These are phyloP conservation scores for Mallotus japonicus DNA, from an alignment of 441 rosid species.

Conservation along the genomic window DNA sequence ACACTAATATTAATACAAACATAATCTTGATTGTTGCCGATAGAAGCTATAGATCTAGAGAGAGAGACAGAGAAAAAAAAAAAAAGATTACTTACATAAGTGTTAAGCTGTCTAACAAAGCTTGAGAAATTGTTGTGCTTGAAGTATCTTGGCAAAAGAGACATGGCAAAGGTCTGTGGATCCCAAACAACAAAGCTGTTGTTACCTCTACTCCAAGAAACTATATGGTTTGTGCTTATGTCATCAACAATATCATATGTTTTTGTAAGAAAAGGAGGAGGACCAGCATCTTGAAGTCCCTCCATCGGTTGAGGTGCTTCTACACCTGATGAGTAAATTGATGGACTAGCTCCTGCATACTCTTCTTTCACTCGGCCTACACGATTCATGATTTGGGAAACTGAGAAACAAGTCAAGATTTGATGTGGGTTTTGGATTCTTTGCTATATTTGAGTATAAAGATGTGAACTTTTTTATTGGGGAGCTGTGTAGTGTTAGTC, in stretches of 20 bases:
- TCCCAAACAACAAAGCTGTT: conserved; percentile 77
- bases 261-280: conserved; percentile 73
- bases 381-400: conserved; percentile 27
- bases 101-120: conserved; percentile 83
- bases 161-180: conserved; percentile 53
- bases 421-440: conserved; percentile 6
- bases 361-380: conserved; percentile 29
- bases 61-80: not conserved
- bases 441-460: not conserved
- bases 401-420: not conserved
- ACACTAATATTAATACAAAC: not conserved
- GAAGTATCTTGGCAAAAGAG: conserved; percentile 68
- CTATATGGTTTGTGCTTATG: conserved; percentile 46
- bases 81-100: conserved; percentile 53
- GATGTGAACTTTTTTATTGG: not conserved
- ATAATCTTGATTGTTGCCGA: not conserved
- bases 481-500: not conserved
- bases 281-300: conserved; percentile 57
- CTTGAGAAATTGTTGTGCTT: conserved; percentile 87
- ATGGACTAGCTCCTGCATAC: conserved; percentile 26
- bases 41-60: not conserved
- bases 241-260: conserved; percentile 75
- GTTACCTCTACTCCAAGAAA: conserved; percentile 67
- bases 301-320: conserved; percentile 63
- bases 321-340: conserved; percentile 6